These are phyloP conservation scores for Lichenothelia convexa DNA, from an alignment of 495 filamentous ascomycete species.

Conservation along the genomic window DNA sequence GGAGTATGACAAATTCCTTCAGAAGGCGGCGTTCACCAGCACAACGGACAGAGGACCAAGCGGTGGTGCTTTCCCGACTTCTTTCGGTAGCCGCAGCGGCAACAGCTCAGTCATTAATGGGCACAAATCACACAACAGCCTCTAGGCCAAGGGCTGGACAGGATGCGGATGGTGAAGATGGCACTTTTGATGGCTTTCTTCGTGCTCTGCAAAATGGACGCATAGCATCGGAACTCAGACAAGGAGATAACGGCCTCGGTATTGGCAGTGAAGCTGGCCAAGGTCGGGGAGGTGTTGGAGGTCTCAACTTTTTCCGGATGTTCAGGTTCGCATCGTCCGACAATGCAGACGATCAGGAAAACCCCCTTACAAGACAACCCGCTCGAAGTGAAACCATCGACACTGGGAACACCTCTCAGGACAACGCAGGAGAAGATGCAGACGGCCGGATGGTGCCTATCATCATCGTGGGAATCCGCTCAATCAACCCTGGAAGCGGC, in stretches of 20 bases:
- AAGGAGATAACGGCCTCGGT: slow-evolving; percentile 14
- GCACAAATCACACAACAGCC: slow-evolving; percentile 20
- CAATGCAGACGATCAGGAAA: background rate
- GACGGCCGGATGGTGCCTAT: slow-evolving; percentile 48
- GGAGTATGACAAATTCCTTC: slow-evolving; percentile 20
- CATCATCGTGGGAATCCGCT: slow-evolving; percentile 56
- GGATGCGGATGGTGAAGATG: slow-evolving; percentile 23
- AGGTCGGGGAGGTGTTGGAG: slow-evolving; percentile 4
- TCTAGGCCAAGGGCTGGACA: no score
- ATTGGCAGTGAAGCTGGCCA: slow-evolving; percentile 8
- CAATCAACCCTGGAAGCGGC: slow-evolving; percentile 37
- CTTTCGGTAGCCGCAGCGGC: slow-evolving; percentile 28
- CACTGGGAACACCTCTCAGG: slow-evolving; percentile 14
- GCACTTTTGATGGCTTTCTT: slow-evolving; percentile 27
- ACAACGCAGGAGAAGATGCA: slow-evolving; percentile 26
- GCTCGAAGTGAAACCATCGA: background rate
- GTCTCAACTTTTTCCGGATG: slow-evolving; percentile 29
- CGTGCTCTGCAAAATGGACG: slow-evolving; percentile 25
- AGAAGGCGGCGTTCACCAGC: slow-evolving; percentile 21
- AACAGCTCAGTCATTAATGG: slow-evolving; percentile 27
- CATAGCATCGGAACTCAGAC: slow-evolving; percentile 25
- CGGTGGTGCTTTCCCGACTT: slow-evolving; percentile 24
- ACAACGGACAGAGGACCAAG: slow-evolving; percentile 23
- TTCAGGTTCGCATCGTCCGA: slow-evolving; percentile 24
- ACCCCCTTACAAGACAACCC: background rate